These are phyloP conservation scores for Leccinum uliginosum DNA, from an alignment of 768 basidiomycete genomes.

Conservation along the genomic window DNA sequence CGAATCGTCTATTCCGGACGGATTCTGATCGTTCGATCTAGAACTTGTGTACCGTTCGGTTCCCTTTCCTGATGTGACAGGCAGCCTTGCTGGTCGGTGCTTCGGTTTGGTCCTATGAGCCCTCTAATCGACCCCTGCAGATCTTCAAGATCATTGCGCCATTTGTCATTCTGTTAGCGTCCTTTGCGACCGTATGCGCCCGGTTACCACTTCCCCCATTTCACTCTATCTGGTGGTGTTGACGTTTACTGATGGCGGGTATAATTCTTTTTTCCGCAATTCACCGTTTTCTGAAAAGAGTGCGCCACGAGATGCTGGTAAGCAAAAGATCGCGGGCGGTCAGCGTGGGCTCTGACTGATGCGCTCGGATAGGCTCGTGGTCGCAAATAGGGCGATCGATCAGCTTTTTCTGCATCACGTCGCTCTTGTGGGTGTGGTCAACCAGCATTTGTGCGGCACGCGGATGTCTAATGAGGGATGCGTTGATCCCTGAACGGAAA, in stretches of 20 bases:
- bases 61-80: slow-evolving; percentile 66
- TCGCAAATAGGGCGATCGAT: slow-evolving; percentile 87
- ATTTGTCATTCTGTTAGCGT: slow-evolving; percentile 69
- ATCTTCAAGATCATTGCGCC: slow-evolving; percentile 81
- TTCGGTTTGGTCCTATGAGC: not conserved
- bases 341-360: slow-evolving; percentile 1
- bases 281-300: no score
- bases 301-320: slow-evolving; percentile 51
- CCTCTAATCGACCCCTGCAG: slow-evolving; percentile 31
- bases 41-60: slow-evolving; percentile 85
- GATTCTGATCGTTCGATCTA: slow-evolving; percentile 69
- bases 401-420: slow-evolving; percentile 82
- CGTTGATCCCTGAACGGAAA: slow-evolving; percentile 23
- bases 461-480: slow-evolving; percentile 58
- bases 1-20: no score
- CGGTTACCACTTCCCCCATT: slow-evolving; percentile 69
- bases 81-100: slow-evolving; percentile 55
- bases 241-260: slow-evolving; percentile 38
- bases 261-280: not conserved
- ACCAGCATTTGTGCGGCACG: slow-evolving; percentile 72
- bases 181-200: slow-evolving; percentile 65
- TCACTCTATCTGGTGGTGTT: slow-evolving; percentile 76
- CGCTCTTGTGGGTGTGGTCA: slow-evolving; percentile 73
- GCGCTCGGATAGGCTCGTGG: slow-evolving; percentile 60
- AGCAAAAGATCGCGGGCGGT: slow-evolving; percentile 9